Evolutionary conservation across 2,329 filamentous ascomycete species (phyloP).

Genomic region (Aureobasidium pullulans): DNA sequence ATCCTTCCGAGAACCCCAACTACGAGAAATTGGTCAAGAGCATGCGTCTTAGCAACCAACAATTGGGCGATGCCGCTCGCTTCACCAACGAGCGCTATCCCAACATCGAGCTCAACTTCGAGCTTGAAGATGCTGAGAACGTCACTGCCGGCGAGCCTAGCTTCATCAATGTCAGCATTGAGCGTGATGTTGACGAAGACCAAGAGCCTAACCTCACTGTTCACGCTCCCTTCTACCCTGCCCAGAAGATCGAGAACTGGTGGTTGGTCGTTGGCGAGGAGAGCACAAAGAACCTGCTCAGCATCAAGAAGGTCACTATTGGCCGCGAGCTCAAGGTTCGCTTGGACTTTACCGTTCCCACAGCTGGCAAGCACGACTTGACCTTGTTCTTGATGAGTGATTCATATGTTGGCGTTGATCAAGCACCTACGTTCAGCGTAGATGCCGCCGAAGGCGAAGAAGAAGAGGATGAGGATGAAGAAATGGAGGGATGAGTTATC

Average conservation of each 20-base stretch:
- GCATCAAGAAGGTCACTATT: slow-evolving; percentile 91
- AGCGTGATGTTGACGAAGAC: slow-evolving; percentile 68
- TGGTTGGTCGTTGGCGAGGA: slow-evolving; percentile 96
- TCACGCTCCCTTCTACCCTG: slow-evolving; percentile 90
- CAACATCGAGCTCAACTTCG: slow-evolving; percentile 84
- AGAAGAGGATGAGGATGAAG: slow-evolving; percentile 80
- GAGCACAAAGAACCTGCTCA: slow-evolving; percentile 75
- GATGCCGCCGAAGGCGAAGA: slow-evolving; percentile 89
- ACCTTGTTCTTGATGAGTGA: slow-evolving; percentile 96
- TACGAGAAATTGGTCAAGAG: slow-evolving; percentile 70
- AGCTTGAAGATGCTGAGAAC: slow-evolving; percentile 71
- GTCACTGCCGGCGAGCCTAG: slow-evolving; percentile 74
- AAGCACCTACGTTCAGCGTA: slow-evolving; percentile 83
- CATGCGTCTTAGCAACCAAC: slow-evolving; percentile 69
- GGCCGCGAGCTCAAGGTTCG: slow-evolving; percentile 67
- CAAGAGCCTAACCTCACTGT: slow-evolving; percentile 74
- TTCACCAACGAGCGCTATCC: slow-evolving; percentile 98
- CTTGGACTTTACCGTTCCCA: slow-evolving; percentile 82
- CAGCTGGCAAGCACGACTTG: slow-evolving; percentile 74
- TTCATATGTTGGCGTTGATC: slow-evolving; percentile 93
- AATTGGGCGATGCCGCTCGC: slow-evolving; percentile 79
- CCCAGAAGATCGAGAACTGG: slow-evolving; percentile 93
- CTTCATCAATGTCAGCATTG: slow-evolving; percentile 75
- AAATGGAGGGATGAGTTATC: slow-evolving; percentile 10
- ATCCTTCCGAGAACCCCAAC: slow-evolving; percentile 81